Evolutionary conservation across 257 asterid genomes (phyloP).

Genomic region (Anisodus tanguticus): DNA sequence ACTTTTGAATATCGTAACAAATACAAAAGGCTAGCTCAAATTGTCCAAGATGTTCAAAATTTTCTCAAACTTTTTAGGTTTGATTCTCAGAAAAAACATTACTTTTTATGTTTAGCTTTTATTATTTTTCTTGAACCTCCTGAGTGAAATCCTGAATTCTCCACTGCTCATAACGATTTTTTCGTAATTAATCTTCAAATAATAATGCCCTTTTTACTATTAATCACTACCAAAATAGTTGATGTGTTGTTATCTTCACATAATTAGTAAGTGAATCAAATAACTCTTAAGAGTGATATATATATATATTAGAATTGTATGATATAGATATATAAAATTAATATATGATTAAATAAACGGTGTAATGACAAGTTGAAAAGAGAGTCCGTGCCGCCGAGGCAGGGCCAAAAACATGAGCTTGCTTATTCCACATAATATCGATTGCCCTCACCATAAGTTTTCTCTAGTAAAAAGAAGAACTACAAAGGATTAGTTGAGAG

Average conservation of each 20-base stretch:
- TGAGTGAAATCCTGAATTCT: no score
- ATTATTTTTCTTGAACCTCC: no score
- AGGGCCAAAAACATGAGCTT: background rate
- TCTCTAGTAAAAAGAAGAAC: background rate
- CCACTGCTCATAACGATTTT: background rate
- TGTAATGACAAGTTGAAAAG: slow-evolving; percentile 15
- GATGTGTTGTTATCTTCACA: background rate
- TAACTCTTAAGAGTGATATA: background rate
- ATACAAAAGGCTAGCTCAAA: no score
- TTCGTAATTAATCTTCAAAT: background rate
- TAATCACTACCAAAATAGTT: background rate
- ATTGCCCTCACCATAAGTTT: background rate
- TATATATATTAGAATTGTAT: background rate
- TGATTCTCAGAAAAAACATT: no score
- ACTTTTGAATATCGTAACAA: no score
- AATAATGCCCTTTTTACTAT: background rate
- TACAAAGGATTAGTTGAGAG: slow-evolving; percentile 38
- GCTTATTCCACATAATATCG: slow-evolving; percentile 1
- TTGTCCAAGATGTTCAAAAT: no score
- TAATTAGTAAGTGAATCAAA: background rate
- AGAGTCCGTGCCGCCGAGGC: background rate
- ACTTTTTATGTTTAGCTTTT: no score
- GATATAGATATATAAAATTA: background rate
- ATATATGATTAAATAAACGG: background rate
- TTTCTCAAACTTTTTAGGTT: no score